Evolutionary conservation across 495 filamentous ascomycete genomes (phyloP), one percentile per base, ranked within the genome.

Genomic region (Coniosporium apollinis): DNA sequence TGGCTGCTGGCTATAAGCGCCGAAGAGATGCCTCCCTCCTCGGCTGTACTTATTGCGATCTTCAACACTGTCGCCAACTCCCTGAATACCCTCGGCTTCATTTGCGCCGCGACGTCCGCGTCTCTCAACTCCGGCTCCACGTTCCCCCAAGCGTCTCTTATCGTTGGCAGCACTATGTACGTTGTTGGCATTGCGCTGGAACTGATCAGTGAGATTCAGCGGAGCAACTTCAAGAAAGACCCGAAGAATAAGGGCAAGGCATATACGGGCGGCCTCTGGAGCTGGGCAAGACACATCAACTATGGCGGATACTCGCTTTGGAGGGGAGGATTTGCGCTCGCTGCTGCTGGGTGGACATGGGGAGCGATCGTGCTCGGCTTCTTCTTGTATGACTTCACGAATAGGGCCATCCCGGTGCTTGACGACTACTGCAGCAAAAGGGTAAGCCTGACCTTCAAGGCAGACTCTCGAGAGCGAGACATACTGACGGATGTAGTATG

Each of bases 41-140:
- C 50, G 5, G 66, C 64, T 0, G 25, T 44, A 1, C 24, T 44
- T 0, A 54, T 71, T 5, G 41, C 43, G 4, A 6, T 38, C 0
- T 66, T 59, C 49, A 72, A 73, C 50, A 58, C 62, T 0, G 20
- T 61, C 3, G 35, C 62, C 26, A 73, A 71, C 53, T 44, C 50
- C 1, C 9, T 57, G 10, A 52, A 52, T 43, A 41, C 43, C 15
- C 36, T 52, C 7, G 33, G 47, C 22, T 52, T 52, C 42, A 43
- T 48, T 17, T 38, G 33, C 37, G 13, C 46, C 13, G 42, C 44
- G 10, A 37, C 35, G 2, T 46, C 46, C 5, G 46, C 46, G 7
- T 40, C 34, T 9, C 36, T 34, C 5, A 44, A 44, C 29, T 10
- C 15, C 13, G 11, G 9, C 14, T 6, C 8, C 10, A 10, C 10